Evolutionary conservation across 148 eudicot species (phyloP).

Genomic region (Arbutus unedo): DNA sequence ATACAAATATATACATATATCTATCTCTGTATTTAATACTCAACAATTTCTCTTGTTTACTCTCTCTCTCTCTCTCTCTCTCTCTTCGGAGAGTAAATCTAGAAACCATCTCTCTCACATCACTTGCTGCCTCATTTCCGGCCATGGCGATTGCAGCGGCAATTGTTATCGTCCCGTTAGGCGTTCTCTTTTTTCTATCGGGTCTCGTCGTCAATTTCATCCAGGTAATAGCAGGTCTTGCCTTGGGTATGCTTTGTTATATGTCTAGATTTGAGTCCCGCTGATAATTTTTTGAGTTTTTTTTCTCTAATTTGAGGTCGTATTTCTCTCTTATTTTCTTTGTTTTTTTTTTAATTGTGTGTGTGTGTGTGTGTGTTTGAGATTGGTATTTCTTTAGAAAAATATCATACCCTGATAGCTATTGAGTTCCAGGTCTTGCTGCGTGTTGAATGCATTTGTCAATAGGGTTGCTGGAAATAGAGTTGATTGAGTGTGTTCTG

Average conservation of each 20-base stretch:
- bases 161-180: slow-evolving; percentile 65
- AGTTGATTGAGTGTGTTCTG: background rate
- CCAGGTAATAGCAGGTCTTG: slow-evolving; percentile 42
- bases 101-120: background rate
- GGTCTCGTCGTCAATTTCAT: slow-evolving; percentile 72
- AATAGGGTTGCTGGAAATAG: background rate
- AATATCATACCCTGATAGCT: background rate
- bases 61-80: background rate
- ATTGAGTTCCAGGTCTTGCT: background rate
- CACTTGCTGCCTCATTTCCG: background rate
- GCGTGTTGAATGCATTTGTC: background rate
- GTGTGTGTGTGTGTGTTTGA: too few species aligned
- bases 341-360: background rate
- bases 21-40: too few species aligned
- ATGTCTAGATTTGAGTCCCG: slow-evolving; percentile 1
- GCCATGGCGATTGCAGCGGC: slow-evolving; percentile 77
- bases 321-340: background rate
- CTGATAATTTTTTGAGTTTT: background rate
- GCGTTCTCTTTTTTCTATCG: slow-evolving; percentile 70
- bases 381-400: too few species aligned
- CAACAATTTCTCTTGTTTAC: too few species aligned
- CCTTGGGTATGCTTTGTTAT: background rate
- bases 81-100: slow-evolving; percentile 3
- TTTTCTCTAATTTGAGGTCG: background rate
- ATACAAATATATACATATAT: too few species aligned